Conservation (phyloP, 441 rosid genomes). For the Raphanus hybrid region DNA sequence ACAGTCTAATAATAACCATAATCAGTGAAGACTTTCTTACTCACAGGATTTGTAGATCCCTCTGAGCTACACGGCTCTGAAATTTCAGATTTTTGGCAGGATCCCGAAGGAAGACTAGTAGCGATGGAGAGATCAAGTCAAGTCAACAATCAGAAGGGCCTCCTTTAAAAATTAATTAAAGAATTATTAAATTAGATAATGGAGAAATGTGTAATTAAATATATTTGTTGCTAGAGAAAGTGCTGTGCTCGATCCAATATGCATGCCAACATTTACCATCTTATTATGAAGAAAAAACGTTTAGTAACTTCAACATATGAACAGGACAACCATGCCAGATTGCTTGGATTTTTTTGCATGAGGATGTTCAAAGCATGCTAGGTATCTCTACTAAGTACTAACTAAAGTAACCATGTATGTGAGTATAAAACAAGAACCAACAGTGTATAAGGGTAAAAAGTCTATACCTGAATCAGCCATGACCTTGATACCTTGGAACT, state of each 20-base stretch:
- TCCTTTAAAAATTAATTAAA: not conserved
- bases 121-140: conserved; percentile 4
- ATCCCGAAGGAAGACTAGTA: conserved; percentile 16
- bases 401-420: not conserved
- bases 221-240: conserved; percentile 14
- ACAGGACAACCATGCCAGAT: conserved; percentile 12
- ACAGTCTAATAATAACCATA: conserved; percentile 21
- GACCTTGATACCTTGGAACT: conserved; percentile 55
- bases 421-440: conserved; percentile 6
- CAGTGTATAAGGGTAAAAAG: not conserved
- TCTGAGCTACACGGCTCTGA: conserved; percentile 12
- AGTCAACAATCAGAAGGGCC: conserved; percentile 11
- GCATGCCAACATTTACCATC: not conserved
- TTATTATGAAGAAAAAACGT: not conserved
- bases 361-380: conserved; percentile 16
- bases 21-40: conserved; percentile 12
- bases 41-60: conserved; percentile 14
- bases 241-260: conserved; percentile 7
- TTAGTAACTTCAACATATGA: conserved; percentile 1
- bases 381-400: conserved; percentile 6
- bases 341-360: conserved; percentile 1
- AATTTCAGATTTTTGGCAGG: conserved; percentile 24
- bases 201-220: conserved; percentile 28
- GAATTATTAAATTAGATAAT: conserved; percentile 18
- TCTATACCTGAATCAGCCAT: conserved; percentile 64